These are phyloP conservation scores for Coniophora puteana DNA, from an alignment of 1,284 basidiomycete genomes.

Conservation along the genomic window DNA sequence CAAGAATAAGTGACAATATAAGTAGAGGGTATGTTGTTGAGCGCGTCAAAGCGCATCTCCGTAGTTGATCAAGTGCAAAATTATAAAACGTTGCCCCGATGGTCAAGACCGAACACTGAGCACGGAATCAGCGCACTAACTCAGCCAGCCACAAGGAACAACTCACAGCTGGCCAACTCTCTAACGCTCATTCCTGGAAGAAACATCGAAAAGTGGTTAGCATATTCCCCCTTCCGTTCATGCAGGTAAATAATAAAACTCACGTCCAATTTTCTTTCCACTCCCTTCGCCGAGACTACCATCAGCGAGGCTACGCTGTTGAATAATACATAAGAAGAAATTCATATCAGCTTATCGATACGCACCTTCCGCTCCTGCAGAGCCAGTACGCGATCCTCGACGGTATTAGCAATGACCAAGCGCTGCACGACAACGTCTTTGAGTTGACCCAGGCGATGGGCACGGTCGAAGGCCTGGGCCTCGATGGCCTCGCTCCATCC, in stretches of 20 bases:
- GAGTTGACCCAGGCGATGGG: slow-evolving; percentile 52
- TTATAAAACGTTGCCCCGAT: slow-evolving; percentile 32
- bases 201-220: slow-evolving; percentile 2
- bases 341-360: slow-evolving; percentile 19
- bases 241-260: slow-evolving; percentile 34
- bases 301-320: slow-evolving; percentile 50
- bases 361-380: slow-evolving; percentile 55
- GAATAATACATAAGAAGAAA: not conserved
- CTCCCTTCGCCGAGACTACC: slow-evolving; percentile 57
- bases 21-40: too few species aligned
- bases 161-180: slow-evolving; percentile 39
- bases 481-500: slow-evolving; percentile 62
- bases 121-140: not conserved
- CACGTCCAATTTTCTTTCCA: slow-evolving; percentile 52
- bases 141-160: slow-evolving; percentile 25
- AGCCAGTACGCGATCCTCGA: slow-evolving; percentile 57
- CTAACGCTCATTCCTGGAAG: slow-evolving; percentile 39
- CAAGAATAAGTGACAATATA: too few species aligned
- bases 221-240: not conserved
- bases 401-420: slow-evolving; percentile 52
- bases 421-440: slow-evolving; percentile 55
- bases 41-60: too few species aligned
- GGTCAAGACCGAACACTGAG: slow-evolving; percentile 44
- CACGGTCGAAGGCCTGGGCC: slow-evolving; percentile 30
- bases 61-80: too few species aligned